These are phyloP conservation scores for Knoxia roxburghii DNA, from an alignment of 257 asterid genomes.

Conservation along the genomic window DNA sequence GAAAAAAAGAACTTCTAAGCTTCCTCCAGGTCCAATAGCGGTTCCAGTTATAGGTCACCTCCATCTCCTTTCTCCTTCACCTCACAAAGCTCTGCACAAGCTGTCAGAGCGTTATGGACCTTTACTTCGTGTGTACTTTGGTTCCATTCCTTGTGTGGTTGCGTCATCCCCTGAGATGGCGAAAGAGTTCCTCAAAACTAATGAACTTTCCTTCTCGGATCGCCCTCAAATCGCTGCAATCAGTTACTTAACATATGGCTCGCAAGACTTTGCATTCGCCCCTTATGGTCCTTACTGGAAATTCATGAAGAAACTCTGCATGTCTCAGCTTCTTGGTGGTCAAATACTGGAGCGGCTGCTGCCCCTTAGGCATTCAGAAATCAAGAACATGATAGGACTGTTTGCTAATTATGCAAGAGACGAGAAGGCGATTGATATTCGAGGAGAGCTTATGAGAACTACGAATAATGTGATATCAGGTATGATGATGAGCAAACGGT, in stretches of 20 bases:
- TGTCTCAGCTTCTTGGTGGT: slow-evolving; percentile 61
- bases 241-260: slow-evolving; percentile 53
- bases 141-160: slow-evolving; percentile 50
- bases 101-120: slow-evolving; percentile 50
- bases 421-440: slow-evolving; percentile 39
- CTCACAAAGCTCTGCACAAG: slow-evolving; percentile 59
- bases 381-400: slow-evolving; percentile 20
- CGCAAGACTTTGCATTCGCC: slow-evolving; percentile 56
- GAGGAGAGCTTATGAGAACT: slow-evolving; percentile 45
- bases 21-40: slow-evolving; percentile 57
- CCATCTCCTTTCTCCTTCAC: slow-evolving; percentile 58
- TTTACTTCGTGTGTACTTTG: slow-evolving; percentile 43
- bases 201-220: slow-evolving; percentile 40
- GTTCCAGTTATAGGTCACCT: slow-evolving; percentile 65
- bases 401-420: slow-evolving; percentile 23
- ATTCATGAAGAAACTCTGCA: slow-evolving; percentile 67
- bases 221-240: slow-evolving; percentile 43
- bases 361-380: slow-evolving; percentile 46
- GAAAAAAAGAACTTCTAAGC: slow-evolving; percentile 14
- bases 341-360: slow-evolving; percentile 41
- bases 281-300: slow-evolving; percentile 68
- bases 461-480: slow-evolving; percentile 54
- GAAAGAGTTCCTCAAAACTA: slow-evolving; percentile 46
- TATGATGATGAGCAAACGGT: slow-evolving; percentile 57
- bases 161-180: slow-evolving; percentile 56